Evolutionary conservation across 1,139 yeast genomes (phyloP).

Genomic region (Citeromyces hawaiiensis): DNA sequence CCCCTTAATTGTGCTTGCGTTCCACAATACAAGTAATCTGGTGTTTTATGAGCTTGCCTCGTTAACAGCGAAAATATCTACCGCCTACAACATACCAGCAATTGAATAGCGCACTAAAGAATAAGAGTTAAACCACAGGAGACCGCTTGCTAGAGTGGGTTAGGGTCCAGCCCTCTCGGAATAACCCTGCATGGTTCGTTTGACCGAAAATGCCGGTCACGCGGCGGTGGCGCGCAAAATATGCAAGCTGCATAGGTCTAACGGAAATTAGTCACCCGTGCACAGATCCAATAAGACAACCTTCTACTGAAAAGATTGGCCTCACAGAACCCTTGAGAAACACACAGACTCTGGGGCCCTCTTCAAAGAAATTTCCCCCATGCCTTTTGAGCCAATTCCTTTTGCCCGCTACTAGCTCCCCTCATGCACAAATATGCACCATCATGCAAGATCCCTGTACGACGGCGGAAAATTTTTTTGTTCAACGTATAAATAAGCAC

Average conservation of each 20-base stretch:
- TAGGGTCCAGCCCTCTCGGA: not conserved
- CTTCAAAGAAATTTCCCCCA: too few relatives aligned
- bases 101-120: too few relatives aligned
- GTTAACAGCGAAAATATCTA: too few relatives aligned
- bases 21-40: too few relatives aligned
- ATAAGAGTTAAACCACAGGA: too few relatives aligned
- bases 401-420: not conserved
- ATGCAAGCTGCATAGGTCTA: not conserved
- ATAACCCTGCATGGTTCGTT: not conserved
- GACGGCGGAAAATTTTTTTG: not conserved
- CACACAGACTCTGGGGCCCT: too few relatives aligned
- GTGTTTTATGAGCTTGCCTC: too few relatives aligned
- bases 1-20: too few relatives aligned
- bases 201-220: not conserved
- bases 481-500: not conserved
- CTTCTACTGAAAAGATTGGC: too few relatives aligned
- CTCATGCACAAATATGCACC: not conserved
- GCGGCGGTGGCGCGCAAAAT: not conserved
- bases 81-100: too few relatives aligned
- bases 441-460: not conserved
- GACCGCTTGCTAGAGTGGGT: too few relatives aligned
- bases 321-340: too few relatives aligned
- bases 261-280: not conserved
- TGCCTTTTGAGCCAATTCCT: not conserved
- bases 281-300: not conserved